Conservation (phyloP, 805 yeast species). For the Kuraishia floccosa region DNA sequence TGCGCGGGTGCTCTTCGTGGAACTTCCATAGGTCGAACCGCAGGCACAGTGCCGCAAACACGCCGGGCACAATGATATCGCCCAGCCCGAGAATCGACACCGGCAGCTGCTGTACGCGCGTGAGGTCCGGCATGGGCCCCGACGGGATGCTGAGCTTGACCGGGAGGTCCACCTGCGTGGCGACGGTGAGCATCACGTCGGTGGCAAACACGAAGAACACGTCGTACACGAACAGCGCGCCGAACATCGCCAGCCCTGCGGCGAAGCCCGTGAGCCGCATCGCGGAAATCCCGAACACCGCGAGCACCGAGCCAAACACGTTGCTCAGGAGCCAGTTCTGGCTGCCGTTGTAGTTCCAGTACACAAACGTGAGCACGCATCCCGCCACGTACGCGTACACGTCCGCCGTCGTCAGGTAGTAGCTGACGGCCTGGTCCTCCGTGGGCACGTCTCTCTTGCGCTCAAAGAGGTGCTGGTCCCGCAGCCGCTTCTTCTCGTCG, state of each 20-base stretch:
- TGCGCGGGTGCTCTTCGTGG: conserved; percentile 18
- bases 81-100: conserved; percentile 49
- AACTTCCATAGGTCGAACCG: conserved; percentile 38
- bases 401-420: conserved; percentile 20
- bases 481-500: conserved; percentile 16
- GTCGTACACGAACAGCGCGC: conserved; percentile 48
- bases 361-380: conserved; percentile 6
- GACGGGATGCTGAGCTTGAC: conserved; percentile 33
- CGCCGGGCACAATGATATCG: conserved; percentile 53
- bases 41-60: conserved; percentile 37
- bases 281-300: conserved; percentile 28
- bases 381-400: conserved; percentile 12
- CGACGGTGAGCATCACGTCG: conserved; percentile 52
- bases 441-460: conserved; percentile 11
- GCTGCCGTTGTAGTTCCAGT: conserved; percentile 12
- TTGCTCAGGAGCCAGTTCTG: conserved; percentile 37
- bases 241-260: conserved; percentile 31
- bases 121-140: conserved; percentile 4
- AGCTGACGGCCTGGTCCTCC: conserved; percentile 21
- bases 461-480: conserved; percentile 12
- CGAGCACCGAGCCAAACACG: conserved; percentile 26
- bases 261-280: conserved; percentile 30
- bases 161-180: conserved; percentile 43
- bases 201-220: conserved; percentile 58
- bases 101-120: conserved; percentile 4